Base-by-base conservation (phyloP, 2,329 filamentous ascomycete genomes). In the Spiromastix sp. region DNA sequence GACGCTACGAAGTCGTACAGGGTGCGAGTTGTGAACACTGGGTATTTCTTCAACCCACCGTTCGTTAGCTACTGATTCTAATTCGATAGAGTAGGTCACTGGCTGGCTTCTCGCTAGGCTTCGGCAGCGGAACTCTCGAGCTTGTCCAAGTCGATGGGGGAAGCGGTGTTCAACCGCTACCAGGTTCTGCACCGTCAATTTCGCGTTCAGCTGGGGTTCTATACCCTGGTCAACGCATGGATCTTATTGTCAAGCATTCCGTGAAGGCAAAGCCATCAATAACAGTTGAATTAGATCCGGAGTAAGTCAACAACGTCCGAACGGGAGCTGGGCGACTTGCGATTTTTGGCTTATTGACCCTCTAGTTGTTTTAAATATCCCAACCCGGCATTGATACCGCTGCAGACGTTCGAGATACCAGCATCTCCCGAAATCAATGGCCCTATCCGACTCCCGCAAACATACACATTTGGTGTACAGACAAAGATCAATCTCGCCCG, bases 181-280 rank as follows among this genome's bases (percentile, higher is more conserved):
- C 16, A 8, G 16, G 12, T 5, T 27, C 43, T 8, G 24, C 42
- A 3, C 27, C 41, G 4, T 15, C 34, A 15, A 36, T 45, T 17
- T 42, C 52, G 12, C 51, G 51, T 27, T 59, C 57, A 1, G 43
- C 57, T n/a, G 64, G 66, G 3, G 54, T 60, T 27, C 44, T 67
- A 5, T 58, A 61, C 35, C 60, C 64, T 3, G 65, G 66, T 5
- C 62, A 68, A 38, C 56, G 66, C 18, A 56, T 66, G 40, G 64
- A 68, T 39, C 43, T 66, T 39, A 46, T 60, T 16, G 32, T 61
- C 17, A 49, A 42, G 3, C 41, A 48, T 11, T 24, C 24, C 20
- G 9, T 19, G 38, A 4, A 12, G 28, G 16, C 15, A 36, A 5
- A 24, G 32, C 9, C 51, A 2, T 48, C 45, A 2, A 40, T 61